Evolutionary conservation across 148 eudicot species (phyloP).

Genomic region (Rheum nobile): DNA sequence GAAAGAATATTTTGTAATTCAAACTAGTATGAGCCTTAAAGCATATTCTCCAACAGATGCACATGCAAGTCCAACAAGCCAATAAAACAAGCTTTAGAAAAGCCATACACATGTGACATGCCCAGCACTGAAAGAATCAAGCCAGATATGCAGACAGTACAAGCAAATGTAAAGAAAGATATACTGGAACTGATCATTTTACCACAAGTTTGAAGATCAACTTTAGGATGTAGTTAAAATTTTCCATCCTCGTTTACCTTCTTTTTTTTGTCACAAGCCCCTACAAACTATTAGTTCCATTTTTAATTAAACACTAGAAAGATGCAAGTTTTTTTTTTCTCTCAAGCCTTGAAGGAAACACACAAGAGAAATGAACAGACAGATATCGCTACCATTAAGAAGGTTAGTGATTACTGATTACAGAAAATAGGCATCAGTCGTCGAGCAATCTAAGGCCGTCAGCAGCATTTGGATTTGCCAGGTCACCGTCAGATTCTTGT

Average conservation of each 20-base stretch:
- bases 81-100: not conserved
- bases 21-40: not conserved
- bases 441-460: no score
- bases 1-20: not conserved
- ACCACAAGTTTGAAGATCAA: conserved; percentile 9
- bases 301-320: conserved; percentile 1
- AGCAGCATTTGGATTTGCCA: not conserved
- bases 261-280: conserved; percentile 6
- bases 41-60: conserved; percentile 2
- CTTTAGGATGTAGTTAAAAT: conserved; percentile 11
- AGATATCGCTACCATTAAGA: conserved; percentile 12
- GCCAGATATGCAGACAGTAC: not conserved
- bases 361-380: conserved; percentile 11
- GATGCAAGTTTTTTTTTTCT: not conserved
- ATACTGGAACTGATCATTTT: not conserved
- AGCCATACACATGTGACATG: not conserved
- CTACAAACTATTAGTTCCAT: not conserved
- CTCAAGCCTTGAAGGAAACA: not conserved
- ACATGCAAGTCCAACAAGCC: not conserved
- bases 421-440: conserved; percentile 2
- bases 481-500: conserved; percentile 6
- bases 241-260: conserved; percentile 4
- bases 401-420: conserved; percentile 18
- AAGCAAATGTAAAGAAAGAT: not conserved
- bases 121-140: not conserved